Evolutionary conservation across 2,329 filamentous ascomycete species (phyloP).

Genomic region (Stagonosporopsis cucurbitacearum): DNA sequence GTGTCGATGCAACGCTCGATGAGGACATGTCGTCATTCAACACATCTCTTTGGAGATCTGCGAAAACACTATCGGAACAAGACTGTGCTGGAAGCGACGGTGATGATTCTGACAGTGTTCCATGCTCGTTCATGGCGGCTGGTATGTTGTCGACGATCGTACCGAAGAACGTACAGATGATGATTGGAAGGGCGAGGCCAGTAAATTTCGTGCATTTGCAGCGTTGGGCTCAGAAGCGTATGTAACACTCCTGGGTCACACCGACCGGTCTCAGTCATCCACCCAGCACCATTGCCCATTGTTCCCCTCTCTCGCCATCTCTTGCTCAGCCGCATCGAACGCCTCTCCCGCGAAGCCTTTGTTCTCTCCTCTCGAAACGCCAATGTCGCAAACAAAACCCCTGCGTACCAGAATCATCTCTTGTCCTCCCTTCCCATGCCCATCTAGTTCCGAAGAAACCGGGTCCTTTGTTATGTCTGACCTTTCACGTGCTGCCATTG

Average conservation of each 20-base stretch:
- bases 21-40: not conserved
- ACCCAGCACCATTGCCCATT: not conserved
- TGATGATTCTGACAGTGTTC: not conserved
- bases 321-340: not conserved
- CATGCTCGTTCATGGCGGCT: not conserved
- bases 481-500: not conserved
- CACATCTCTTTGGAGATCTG: not conserved
- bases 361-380: not conserved
- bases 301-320: slow-evolving; percentile 4
- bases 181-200: not conserved
- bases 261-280: not conserved
- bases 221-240: not conserved
- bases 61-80: no score
- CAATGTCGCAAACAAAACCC: not conserved
- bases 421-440: slow-evolving; percentile 7
- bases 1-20: not conserved
- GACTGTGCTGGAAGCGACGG: not conserved
- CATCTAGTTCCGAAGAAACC: not conserved
- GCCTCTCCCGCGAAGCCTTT: slow-evolving; percentile 10
- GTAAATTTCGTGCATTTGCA: not conserved
- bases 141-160: not conserved
- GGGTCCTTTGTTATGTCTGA: slow-evolving; percentile 1
- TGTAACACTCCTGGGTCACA: not conserved
- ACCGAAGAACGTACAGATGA: not conserved
- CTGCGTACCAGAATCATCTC: not conserved